Evolutionary conservation across 2,329 filamentous ascomycete species (phyloP), one percentile per base, ranked within the genome.

Genomic region (Colletotrichum cereale): DNA sequence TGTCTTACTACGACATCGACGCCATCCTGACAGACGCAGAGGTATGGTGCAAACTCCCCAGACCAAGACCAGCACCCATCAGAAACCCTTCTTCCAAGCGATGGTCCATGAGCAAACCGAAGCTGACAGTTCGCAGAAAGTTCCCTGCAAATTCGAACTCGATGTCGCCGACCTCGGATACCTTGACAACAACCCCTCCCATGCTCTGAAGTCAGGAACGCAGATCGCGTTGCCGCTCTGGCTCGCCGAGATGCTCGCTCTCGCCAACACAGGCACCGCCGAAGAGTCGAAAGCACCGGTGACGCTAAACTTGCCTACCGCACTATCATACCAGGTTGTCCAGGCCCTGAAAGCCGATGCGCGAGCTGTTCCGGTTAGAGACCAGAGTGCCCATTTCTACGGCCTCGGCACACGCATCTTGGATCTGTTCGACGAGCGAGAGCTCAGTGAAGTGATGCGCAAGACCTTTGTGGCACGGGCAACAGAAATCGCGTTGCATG

Each of bases 121-220:
- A 4, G 31, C 62, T 55, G 26, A 67, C 31, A n/a, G 12, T 29
- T 11, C 53, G 34, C 76, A 97, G 91, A 98, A 98, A 93, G 90
- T 98, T 40, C 96, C 96, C 50, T 97, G 95, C 85, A 97, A 93
- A 62, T 98, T 98, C 83, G 93, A 97, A 79, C 89, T 98, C 78
- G 93, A 96, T 71, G 91, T 97, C 40, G 92, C 95, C 26, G 91
- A 93, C 67, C 89, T 98, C 56, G 95, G 95, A 75, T 94, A 97
- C 80, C 88, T 99, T 71, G 95, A 97, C 82, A 95, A 95, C 78
- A 96, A 94, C 78, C 88, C 93, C 31, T 80, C 82, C 2, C 83
- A 87, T 40, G 83, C 93, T 79, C 91, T 98, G 77, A 96, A 96
- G 80, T 83, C 91, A 66, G 93, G 93, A 72, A 96, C 94, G 0